phyloP scores from a whole-genome alignment of 1,139 yeast genomes.

The Candida albicans region DNA sequence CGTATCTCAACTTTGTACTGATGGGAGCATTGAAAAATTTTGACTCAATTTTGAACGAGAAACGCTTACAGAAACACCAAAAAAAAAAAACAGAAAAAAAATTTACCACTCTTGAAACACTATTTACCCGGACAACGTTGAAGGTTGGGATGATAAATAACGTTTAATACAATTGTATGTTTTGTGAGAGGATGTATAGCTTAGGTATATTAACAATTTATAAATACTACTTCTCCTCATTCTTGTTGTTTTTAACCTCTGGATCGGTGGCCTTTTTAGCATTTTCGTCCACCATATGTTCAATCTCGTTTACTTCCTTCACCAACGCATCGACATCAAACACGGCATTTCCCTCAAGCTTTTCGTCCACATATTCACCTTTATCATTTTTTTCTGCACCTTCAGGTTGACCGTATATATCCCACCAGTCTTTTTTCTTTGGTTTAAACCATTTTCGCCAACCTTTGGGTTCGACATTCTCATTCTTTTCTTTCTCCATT shows the following conservation, averaged over 20 bases:
- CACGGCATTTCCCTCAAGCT: slow-evolving; percentile 24
- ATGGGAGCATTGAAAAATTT: slow-evolving; percentile 11
- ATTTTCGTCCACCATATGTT: slow-evolving; percentile 25
- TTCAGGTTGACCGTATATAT: slow-evolving; percentile 50
- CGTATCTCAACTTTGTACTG: too few relatives aligned
- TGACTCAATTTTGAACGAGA: slow-evolving; percentile 12
- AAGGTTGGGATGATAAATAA: too few relatives aligned
- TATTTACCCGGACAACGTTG: slow-evolving; percentile 1
- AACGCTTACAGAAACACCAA: slow-evolving; percentile 1
- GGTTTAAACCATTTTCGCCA: slow-evolving; percentile 75
- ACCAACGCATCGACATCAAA: slow-evolving; percentile 50
- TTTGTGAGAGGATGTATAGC: too few relatives aligned
- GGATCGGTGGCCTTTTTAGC: slow-evolving; percentile 6
- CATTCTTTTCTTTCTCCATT: slow-evolving; percentile 39
- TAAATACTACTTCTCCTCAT: too few relatives aligned
- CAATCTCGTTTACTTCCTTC: slow-evolving; percentile 48
- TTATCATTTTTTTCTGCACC: slow-evolving; percentile 16
- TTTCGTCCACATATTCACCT: slow-evolving; percentile 10
- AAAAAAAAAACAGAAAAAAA: slow-evolving; percentile 6
- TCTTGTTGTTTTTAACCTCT: too few relatives aligned
- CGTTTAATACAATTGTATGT: too few relatives aligned
- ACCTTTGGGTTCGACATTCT: slow-evolving; percentile 34
- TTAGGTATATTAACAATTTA: too few relatives aligned
- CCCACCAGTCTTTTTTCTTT: slow-evolving; percentile 89
- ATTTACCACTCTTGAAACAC: neutral